A percentile compares a stretch with the other conserved stretches of the same genome.
Conservation (phyloP, 192 early-diverging fungal species). For the Coemansia javaensis region DNA sequence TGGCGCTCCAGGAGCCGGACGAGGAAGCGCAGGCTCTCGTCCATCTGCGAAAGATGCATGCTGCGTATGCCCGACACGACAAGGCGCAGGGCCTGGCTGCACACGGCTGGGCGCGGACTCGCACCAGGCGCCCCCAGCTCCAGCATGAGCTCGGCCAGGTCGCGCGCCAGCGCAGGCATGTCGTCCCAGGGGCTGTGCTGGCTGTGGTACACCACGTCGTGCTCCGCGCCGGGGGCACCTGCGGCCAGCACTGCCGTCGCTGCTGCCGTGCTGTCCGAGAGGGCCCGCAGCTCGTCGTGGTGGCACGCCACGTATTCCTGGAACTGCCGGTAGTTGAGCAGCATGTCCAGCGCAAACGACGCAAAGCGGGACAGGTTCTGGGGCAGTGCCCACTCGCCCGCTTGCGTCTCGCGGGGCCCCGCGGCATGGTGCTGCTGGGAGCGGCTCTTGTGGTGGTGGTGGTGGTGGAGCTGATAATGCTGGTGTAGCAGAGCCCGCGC, state of each 20-base stretch:
- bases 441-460: too few relatives aligned
- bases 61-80: slow-evolving; percentile 33
- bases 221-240: slow-evolving; percentile 2
- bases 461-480: too few relatives aligned
- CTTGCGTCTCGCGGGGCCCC: background rate
- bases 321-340: slow-evolving; percentile 41
- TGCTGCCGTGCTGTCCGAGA: slow-evolving; percentile 2
- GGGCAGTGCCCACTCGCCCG: slow-evolving; percentile 7
- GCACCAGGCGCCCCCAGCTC: slow-evolving; percentile 6
- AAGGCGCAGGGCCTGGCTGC: slow-evolving; percentile 21
- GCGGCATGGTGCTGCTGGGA: background rate
- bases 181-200: slow-evolving; percentile 47
- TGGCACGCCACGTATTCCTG: slow-evolving; percentile 42
- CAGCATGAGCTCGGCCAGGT: slow-evolving; percentile 25
- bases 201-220: slow-evolving; percentile 25
- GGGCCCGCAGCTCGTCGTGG: slow-evolving; percentile 36
- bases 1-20: slow-evolving; percentile 27
- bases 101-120: slow-evolving; percentile 9
- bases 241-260: background rate
- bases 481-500: slow-evolving; percentile 3
- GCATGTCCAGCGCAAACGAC: slow-evolving; percentile 21
- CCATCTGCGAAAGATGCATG: slow-evolving; percentile 25
- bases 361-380: slow-evolving; percentile 20
- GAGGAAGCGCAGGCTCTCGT: slow-evolving; percentile 22
- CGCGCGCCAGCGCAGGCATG: slow-evolving; percentile 16